Percentiles rank a stretch among this genome's conserved stretches.
These are phyloP conservation scores for Suillus weaverae DNA, from an alignment of 768 basidiomycete genomes.

Conservation along the genomic window DNA sequence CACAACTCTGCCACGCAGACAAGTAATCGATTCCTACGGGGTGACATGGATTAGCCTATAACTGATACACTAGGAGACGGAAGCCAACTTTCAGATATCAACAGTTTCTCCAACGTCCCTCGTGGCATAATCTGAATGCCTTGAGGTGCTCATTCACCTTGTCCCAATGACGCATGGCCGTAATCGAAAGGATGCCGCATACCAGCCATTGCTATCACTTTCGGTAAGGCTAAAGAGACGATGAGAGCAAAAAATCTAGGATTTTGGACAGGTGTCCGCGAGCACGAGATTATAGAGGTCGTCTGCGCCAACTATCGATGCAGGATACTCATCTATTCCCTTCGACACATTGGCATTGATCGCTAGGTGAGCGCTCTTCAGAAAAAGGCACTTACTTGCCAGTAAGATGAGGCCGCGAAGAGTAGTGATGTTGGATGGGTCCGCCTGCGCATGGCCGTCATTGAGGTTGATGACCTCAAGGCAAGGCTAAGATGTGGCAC, in stretches of 20 bases:
- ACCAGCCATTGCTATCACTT: not conserved
- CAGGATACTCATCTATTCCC: too few species aligned
- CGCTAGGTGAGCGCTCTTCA: too few species aligned
- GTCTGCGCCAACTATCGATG: too few species aligned
- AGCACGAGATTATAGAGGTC: too few species aligned
- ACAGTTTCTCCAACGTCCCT: not conserved
- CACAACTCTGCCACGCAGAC: not conserved
- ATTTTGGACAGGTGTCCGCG: too few species aligned
- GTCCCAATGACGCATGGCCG: not conserved
- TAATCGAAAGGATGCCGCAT: not conserved
- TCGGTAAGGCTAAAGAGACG: not conserved
- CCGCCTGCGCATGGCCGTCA: too few species aligned
- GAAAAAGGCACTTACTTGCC: too few species aligned
- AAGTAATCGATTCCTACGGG: not conserved
- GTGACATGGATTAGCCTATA: not conserved
- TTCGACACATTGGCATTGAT: too few species aligned
- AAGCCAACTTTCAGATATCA: not conserved
- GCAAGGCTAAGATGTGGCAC: not conserved
- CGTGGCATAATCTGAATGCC: not conserved
- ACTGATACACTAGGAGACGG: not conserved
- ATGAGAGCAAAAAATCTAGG: too few species aligned
- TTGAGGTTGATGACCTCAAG: too few species aligned
- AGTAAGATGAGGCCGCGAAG: too few species aligned
- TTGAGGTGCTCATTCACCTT: not conserved
- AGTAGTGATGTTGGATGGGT: too few species aligned